Percentiles rank a stretch among this genome's conserved stretches.
Conservation (phyloP, 345 rosid species). For the Hevea brasiliensis region DNA sequence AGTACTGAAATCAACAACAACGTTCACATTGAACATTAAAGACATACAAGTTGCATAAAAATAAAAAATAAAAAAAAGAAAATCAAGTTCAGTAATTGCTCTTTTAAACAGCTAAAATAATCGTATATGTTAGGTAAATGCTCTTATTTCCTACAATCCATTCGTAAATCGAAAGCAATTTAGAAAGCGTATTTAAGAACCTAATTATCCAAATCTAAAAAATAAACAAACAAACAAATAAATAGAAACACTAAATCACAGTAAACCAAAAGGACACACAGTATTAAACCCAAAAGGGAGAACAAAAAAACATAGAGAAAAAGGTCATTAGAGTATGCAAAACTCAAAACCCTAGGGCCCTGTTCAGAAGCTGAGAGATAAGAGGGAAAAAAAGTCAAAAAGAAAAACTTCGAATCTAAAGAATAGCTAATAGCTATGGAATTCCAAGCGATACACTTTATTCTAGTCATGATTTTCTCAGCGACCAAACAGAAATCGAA, state of each 20-base stretch:
- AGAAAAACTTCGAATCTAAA: not conserved
- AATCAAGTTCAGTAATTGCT: not conserved
- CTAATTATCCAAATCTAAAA: not conserved
- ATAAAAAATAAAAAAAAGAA: not conserved
- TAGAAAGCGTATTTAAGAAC: not conserved
- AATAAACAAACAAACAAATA: not conserved
- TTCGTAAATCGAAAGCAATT: not conserved
- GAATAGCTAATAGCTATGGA: not conserved
- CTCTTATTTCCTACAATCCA: not conserved
- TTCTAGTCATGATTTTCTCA: not conserved
- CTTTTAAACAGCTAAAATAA: not conserved
- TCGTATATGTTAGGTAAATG: not conserved
- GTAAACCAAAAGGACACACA: not conserved
- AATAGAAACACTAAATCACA: not conserved
- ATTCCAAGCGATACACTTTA: not conserved
- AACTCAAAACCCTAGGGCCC: slow-evolving; percentile 19
- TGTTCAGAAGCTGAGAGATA: not conserved
- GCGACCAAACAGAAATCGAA: not conserved
- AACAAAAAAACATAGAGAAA: not conserved
- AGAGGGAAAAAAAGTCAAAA: not conserved
- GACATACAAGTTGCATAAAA: not conserved
- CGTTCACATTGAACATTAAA: not conserved
- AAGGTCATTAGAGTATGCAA: not conserved
- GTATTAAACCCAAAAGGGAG: not conserved
- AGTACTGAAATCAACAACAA: not conserved